A percentile compares a stretch with the other conserved stretches of the same genome.
These are phyloP conservation scores for Talaromyces sp. DNA, from an alignment of 2,329 filamentous ascomycete genomes.

Conservation along the genomic window DNA sequence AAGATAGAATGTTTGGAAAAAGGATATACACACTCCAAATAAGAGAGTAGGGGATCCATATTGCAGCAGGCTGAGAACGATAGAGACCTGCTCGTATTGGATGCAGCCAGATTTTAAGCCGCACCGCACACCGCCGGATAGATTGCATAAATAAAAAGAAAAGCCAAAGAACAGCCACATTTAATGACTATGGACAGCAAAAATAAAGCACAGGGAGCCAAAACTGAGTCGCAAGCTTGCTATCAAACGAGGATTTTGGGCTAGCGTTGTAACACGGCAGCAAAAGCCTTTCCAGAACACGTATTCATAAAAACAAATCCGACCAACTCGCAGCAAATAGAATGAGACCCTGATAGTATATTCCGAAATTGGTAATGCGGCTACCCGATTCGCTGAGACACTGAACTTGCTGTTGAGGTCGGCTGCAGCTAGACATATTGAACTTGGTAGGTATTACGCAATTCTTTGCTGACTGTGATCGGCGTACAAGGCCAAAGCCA, in stretches of 20 bases:
- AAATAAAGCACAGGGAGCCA: not conserved
- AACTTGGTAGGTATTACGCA: conserved; percentile 1
- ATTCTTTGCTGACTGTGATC: not conserved
- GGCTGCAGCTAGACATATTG: conserved; percentile 1
- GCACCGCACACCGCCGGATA: conserved; percentile 6
- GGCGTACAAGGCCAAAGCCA: not conserved
- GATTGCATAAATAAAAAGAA: not conserved
- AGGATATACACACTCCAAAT: not conserved
- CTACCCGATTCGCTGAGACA: conserved; percentile 6
- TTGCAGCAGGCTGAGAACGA: not conserved
- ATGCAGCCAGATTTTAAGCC: not conserved
- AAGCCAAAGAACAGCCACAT: not conserved
- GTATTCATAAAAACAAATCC: conserved; percentile 4
- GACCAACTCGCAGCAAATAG: not conserved
- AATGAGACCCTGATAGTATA: not conserved
- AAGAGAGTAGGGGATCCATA: not conserved
- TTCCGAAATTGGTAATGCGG: conserved; percentile 2
- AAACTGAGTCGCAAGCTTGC: conserved; percentile 1
- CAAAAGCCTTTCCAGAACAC: conserved; percentile 8
- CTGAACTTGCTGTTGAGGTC: not conserved
- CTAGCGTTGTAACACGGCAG: conserved; percentile 7
- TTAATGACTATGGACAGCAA: not conserved
- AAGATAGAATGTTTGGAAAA: not conserved
- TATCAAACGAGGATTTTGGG: conserved; percentile 5
- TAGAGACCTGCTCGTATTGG: conserved; percentile 10